phyloP scores from a whole-genome alignment of 257 asterid genomes.

The Leptodermis oblonga region DNA sequence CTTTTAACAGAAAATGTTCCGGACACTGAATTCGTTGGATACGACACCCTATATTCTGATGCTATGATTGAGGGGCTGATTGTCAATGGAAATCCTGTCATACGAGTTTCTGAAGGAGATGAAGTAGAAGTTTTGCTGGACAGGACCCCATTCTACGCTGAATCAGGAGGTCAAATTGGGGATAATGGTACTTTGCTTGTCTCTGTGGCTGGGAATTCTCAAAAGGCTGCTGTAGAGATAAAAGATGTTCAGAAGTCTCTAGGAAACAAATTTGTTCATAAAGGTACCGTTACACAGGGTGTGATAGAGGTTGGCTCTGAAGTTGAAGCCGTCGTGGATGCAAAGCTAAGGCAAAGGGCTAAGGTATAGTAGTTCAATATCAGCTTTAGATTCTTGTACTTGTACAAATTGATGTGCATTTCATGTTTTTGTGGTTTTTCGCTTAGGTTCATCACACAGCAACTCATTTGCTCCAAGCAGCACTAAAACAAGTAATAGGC shows the following conservation, averaged over 20 bases:
- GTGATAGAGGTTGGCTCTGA: slow-evolving; percentile 58
- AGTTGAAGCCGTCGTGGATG: slow-evolving; percentile 87
- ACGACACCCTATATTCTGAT: slow-evolving; percentile 52
- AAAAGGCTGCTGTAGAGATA: slow-evolving; percentile 55
- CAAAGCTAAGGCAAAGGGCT: slow-evolving; percentile 78
- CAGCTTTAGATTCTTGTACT: not conserved
- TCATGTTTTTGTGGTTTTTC: slow-evolving; percentile 3
- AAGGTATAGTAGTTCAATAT: slow-evolving; percentile 38
- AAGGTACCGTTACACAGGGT: slow-evolving; percentile 73
- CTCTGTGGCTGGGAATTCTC: slow-evolving; percentile 35
- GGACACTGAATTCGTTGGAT: slow-evolving; percentile 85
- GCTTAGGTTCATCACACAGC: slow-evolving; percentile 92
- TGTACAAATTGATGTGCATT: slow-evolving; percentile 2
- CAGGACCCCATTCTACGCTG: slow-evolving; percentile 92
- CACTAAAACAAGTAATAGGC: slow-evolving; percentile 83
- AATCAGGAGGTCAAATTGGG: slow-evolving; percentile 96
- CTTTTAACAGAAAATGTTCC: slow-evolving; percentile 55
- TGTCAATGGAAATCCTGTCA: slow-evolving; percentile 65
- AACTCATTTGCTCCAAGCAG: slow-evolving; percentile 93
- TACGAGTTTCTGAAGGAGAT: slow-evolving; percentile 69
- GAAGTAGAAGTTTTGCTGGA: slow-evolving; percentile 83
- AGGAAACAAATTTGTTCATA: slow-evolving; percentile 76
- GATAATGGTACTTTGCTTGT: slow-evolving; percentile 64
- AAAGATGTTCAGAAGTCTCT: slow-evolving; percentile 75
- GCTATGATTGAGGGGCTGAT: slow-evolving; percentile 76